phyloP scores from a whole-genome alignment of 768 basidiomycete species.

The Ephemerocybe angulata region DNA sequence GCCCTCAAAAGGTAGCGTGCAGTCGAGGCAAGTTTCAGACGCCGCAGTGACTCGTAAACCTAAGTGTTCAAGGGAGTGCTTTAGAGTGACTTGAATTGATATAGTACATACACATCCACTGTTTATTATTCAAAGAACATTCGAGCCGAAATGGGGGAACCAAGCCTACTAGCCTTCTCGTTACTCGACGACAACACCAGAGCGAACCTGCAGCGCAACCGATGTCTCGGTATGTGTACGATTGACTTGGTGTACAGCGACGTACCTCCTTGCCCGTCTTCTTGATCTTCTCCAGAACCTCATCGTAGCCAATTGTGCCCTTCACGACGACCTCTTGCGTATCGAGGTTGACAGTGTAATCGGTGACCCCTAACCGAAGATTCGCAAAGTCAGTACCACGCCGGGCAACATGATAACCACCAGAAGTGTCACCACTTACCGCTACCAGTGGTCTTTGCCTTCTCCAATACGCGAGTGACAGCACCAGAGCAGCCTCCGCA shows the following conservation, averaged over 20 bases:
- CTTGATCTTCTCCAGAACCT: slow-evolving; percentile 67
- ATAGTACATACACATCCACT: too few species aligned
- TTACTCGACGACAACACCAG: slow-evolving; percentile 44
- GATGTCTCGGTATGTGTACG: not conserved
- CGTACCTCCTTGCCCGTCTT: slow-evolving; percentile 90
- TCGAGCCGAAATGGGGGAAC: too few species aligned
- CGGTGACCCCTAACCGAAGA: slow-evolving; percentile 54
- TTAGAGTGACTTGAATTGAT: too few species aligned
- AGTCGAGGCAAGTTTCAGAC: too few species aligned
- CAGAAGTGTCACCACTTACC: not conserved
- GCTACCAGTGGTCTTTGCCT: slow-evolving; percentile 49
- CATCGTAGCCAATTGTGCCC: slow-evolving; percentile 57
- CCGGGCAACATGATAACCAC: not conserved
- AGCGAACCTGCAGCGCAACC: slow-evolving; percentile 27
- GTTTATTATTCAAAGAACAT: too few species aligned
- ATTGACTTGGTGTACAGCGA: not conserved
- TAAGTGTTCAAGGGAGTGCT: too few species aligned
- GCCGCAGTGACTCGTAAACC: too few species aligned
- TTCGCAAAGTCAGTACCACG: too few species aligned
- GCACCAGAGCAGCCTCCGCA: slow-evolving; percentile 87
- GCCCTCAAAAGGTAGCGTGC: too few species aligned
- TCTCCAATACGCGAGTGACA: slow-evolving; percentile 68
- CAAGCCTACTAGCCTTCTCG: too few species aligned
- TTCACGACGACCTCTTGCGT: slow-evolving; percentile 72
- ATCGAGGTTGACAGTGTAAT: slow-evolving; percentile 60